Percentiles rank a stretch among this genome's conserved stretches.
Evolutionary conservation across 1,139 yeast species (phyloP).

Genomic region (Lodderomyces pseudojiufengensis): DNA sequence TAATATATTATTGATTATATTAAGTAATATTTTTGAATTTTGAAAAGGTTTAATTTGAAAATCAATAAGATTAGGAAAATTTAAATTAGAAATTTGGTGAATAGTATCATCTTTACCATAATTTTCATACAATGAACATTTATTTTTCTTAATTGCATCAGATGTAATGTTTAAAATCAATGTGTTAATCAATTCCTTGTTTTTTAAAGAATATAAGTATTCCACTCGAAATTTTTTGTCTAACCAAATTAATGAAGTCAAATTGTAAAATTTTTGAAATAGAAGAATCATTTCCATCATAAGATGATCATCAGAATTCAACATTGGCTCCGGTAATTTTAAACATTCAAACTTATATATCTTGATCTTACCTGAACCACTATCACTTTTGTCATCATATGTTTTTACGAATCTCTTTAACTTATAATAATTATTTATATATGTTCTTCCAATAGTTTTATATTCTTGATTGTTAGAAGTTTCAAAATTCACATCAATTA

Average conservation of each 20-base stretch:
- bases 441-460: slow-evolving; percentile 21
- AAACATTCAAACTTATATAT: slow-evolving; percentile 23
- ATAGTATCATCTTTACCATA: slow-evolving; percentile 10
- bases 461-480: slow-evolving; percentile 31
- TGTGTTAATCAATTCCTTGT: slow-evolving; percentile 16
- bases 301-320: slow-evolving; percentile 27
- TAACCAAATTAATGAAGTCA: slow-evolving; percentile 32
- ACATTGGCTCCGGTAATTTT: slow-evolving; percentile 34
- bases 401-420: slow-evolving; percentile 28
- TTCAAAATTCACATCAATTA: slow-evolving; percentile 36
- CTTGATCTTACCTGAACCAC: slow-evolving; percentile 11
- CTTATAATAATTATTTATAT: slow-evolving; percentile 33
- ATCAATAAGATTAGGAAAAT: slow-evolving; percentile 22
- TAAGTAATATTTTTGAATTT: slow-evolving; percentile 17
- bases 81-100: slow-evolving; percentile 11
- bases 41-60: slow-evolving; percentile 32
- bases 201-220: slow-evolving; percentile 22
- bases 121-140: slow-evolving; percentile 18
- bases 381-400: slow-evolving; percentile 11
- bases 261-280: slow-evolving; percentile 18
- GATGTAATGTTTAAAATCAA: slow-evolving; percentile 27
- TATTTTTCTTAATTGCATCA: too few species aligned
- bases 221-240: slow-evolving; percentile 31
- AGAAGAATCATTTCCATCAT: slow-evolving; percentile 18
- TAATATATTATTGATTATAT: slow-evolving; percentile 20